A percentile compares a stretch with the other conserved stretches of the same genome.
Conservation (phyloP, 768 basidiomycete species). For the Nidula microcarpa region DNA sequence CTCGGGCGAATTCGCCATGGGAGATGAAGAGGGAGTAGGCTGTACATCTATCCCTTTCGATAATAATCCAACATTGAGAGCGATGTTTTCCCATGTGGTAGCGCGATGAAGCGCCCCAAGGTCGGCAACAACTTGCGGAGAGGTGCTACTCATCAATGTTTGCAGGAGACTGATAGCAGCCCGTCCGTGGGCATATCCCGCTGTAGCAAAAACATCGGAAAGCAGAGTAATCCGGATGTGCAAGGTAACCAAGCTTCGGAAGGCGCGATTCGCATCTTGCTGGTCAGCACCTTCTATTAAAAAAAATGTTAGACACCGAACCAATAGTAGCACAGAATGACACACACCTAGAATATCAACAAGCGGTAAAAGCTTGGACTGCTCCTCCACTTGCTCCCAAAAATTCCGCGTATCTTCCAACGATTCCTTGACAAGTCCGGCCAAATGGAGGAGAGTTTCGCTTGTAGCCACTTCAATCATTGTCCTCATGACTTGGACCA, state of each 20-base stretch:
- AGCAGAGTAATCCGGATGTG: conserved; percentile 80
- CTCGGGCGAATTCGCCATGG: conserved; percentile 46
- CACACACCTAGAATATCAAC: conserved; percentile 13
- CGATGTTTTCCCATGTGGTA: conserved; percentile 84
- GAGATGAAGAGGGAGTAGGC: conserved; percentile 37
- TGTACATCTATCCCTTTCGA: conserved; percentile 51
- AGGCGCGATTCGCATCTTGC: conserved; percentile 52
- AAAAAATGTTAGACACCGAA: conserved; percentile 1
- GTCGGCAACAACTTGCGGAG: conserved; percentile 61
- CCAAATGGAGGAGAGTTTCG: conserved; percentile 69
- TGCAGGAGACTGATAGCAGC: conserved; percentile 73
- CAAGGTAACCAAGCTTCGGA: conserved; percentile 71
- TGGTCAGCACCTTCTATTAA: conserved; percentile 34
- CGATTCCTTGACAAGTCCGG: conserved; percentile 66
- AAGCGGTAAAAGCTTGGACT: conserved; percentile 58
- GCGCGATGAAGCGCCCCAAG: conserved; percentile 81
- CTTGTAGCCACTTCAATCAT: conserved; percentile 84
- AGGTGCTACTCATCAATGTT: conserved; percentile 62
- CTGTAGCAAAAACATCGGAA: conserved; percentile 83
- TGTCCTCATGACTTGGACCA: conserved; percentile 85
- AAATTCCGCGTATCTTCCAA: conserved; percentile 67
- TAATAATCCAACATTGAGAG: conserved; percentile 59
- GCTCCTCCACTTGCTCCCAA: conserved; percentile 52
- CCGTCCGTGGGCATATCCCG: conserved; percentile 79
- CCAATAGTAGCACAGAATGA: not conserved